Percentiles rank a stretch among this genome's conserved stretches.
These are phyloP conservation scores for Lactarius hatsudake DNA, from an alignment of 768 basidiomycete genomes.

Conservation along the genomic window DNA sequence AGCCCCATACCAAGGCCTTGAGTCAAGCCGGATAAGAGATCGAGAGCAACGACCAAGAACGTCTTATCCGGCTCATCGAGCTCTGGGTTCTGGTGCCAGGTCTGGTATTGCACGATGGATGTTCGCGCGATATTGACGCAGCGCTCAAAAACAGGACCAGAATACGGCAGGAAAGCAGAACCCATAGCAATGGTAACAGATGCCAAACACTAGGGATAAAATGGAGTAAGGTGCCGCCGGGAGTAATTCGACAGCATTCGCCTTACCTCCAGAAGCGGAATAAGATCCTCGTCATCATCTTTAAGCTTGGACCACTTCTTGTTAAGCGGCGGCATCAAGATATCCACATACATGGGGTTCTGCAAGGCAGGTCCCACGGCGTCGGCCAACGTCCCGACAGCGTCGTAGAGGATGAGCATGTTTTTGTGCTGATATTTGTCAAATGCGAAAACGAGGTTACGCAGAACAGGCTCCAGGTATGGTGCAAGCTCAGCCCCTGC, in stretches of 20 bases:
- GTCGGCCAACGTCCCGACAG: constrained; percentile 97
- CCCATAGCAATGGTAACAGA: constrained; percentile 98
- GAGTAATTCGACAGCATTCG: background rate
- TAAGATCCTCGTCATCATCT: constrained; percentile 89
- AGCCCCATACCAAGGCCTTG: constrained; percentile 86
- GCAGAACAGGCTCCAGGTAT: constrained; percentile 91
- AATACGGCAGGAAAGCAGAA: constrained; percentile 81
- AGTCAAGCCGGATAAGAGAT: constrained; percentile 91
- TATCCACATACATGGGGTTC: constrained; percentile 85
- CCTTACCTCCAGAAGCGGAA: constrained; percentile 90
- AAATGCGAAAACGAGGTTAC: constrained; percentile 94
- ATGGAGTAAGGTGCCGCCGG: background rate
- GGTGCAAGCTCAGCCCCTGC: constrained; percentile 87
- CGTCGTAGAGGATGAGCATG: constrained; percentile 96
- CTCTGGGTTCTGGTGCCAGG: constrained; percentile 84
- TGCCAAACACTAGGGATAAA: constrained; percentile 75
- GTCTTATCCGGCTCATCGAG: constrained; percentile 95
- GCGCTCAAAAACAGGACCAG: constrained; percentile 87
- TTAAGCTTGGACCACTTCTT: constrained; percentile 85
- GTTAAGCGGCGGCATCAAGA: constrained; percentile 93
- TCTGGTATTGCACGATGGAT: constrained; percentile 81
- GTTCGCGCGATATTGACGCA: constrained; percentile 83
- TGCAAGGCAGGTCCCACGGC: constrained; percentile 88
- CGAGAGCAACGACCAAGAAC: constrained; percentile 97
- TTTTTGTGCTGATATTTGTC: constrained; percentile 99